These are phyloP conservation scores for Daldinia grandis DNA, from an alignment of 495 filamentous ascomycete species.

Conservation along the genomic window DNA sequence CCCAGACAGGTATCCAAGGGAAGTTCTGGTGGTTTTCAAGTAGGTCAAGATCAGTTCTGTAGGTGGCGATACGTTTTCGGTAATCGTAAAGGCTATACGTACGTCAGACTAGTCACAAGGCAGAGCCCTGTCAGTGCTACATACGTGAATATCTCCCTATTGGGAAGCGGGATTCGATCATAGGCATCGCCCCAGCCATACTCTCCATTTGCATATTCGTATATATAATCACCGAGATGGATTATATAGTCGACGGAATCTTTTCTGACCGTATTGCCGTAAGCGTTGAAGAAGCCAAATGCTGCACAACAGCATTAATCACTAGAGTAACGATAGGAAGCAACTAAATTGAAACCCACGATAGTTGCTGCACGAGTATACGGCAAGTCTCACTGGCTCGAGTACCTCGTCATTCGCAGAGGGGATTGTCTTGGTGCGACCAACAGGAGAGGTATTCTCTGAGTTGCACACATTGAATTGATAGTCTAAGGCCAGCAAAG, in stretches of 20 bases:
- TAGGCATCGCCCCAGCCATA: constrained; percentile 64
- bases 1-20: constrained; percentile 74
- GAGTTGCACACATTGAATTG: constrained; percentile 62
- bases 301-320: constrained; percentile 41
- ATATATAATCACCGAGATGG: constrained; percentile 73
- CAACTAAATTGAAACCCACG: constrained; percentile 43
- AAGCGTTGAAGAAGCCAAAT: constrained; percentile 69
- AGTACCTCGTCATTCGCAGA: constrained; percentile 46
- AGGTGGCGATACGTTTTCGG: constrained; percentile 66
- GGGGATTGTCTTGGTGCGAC: constrained; percentile 63
- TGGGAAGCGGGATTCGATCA: constrained; percentile 62
- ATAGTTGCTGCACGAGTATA: constrained; percentile 63
- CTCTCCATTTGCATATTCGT: constrained; percentile 64
- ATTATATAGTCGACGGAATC: constrained; percentile 70
- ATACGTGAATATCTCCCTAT: constrained; percentile 57
- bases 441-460: constrained; percentile 54
- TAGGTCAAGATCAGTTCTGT: constrained; percentile 67
- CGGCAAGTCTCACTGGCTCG: constrained; percentile 55
- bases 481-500: constrained; percentile 43
- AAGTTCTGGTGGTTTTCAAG: constrained; percentile 61
- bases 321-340: constrained; percentile 35
- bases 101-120: not conserved
- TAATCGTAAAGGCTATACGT: constrained; percentile 62
- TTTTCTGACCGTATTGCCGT: constrained; percentile 70
- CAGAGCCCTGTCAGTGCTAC: constrained; percentile 34